phyloP scores from a whole-genome alignment of 1,139 yeast genomes.

The Pichia sp. region DNA sequence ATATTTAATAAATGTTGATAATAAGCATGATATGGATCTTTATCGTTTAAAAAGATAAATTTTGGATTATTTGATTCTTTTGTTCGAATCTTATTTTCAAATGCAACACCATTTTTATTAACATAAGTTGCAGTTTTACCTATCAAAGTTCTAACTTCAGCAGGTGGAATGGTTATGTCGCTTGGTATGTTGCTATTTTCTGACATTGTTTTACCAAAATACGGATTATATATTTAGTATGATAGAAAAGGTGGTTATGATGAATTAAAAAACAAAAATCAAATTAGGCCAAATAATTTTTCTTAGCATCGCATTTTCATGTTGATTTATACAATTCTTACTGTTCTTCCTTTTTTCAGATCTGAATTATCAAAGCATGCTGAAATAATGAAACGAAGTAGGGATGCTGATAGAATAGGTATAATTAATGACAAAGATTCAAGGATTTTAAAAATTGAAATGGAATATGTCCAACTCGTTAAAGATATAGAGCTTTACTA shows the following conservation, averaged over 20 bases:
- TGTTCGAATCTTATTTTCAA: slow-evolving; percentile 53
- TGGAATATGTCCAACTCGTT: slow-evolving; percentile 3
- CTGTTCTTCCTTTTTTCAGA: too few species aligned
- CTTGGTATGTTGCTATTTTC: slow-evolving; percentile 30
- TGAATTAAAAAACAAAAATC: too few species aligned
- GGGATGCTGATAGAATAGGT: background rate
- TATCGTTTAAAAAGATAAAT: slow-evolving; percentile 54
- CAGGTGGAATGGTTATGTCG: slow-evolving; percentile 49
- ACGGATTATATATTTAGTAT: too few species aligned
- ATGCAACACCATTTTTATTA: slow-evolving; percentile 55
- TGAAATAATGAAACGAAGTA: background rate
- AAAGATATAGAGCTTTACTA: slow-evolving; percentile 9
- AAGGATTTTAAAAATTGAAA: background rate
- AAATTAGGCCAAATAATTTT: too few species aligned
- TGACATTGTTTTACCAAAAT: background rate
- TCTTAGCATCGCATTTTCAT: too few species aligned
- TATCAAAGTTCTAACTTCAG: slow-evolving; percentile 49
- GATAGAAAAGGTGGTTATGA: too few species aligned
- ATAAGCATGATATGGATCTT: slow-evolving; percentile 51
- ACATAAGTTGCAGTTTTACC: slow-evolving; percentile 73
- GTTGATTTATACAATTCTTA: too few species aligned
- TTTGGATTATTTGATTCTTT: slow-evolving; percentile 44
- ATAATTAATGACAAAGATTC: background rate
- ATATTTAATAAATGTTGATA: slow-evolving; percentile 36
- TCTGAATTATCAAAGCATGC: too few species aligned